Conservation (phyloP, 306 rosid species). For the Comarum palustre region DNA sequence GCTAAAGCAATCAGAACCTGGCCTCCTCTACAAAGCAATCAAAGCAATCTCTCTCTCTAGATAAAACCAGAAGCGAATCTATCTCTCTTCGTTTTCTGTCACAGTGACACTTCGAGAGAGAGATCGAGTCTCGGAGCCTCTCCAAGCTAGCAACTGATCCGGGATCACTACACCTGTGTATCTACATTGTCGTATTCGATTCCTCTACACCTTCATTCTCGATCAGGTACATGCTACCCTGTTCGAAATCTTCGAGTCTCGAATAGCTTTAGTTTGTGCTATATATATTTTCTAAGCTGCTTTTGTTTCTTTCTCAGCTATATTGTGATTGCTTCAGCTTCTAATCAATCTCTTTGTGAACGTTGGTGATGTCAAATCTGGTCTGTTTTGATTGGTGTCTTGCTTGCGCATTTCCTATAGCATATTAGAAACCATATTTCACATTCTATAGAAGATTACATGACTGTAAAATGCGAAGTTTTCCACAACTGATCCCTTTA, state of each 20-base stretch:
- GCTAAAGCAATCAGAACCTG: slow-evolving; percentile 28
- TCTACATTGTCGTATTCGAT: background rate
- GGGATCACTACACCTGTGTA: too few relatives aligned
- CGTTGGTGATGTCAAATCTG: background rate
- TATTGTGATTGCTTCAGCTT: background rate
- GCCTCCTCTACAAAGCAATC: slow-evolving; percentile 32
- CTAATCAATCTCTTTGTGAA: background rate
- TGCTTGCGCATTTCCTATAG: background rate
- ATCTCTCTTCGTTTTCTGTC: background rate
- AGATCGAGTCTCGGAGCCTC: background rate
- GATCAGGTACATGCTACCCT: slow-evolving; percentile 3
- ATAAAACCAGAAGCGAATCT: background rate
- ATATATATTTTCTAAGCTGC: background rate
- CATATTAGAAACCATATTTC: background rate
- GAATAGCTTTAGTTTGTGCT: background rate
- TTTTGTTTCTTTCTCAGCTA: background rate
- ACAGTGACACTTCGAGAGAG: background rate
- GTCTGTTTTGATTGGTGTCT: background rate
- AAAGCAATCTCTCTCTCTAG: slow-evolving; percentile 6
- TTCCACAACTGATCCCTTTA: background rate
- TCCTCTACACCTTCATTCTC: background rate
- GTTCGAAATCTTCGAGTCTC: background rate
- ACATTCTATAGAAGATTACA: background rate
- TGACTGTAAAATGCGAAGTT: background rate
- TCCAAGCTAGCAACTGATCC: background rate